Conservation (phyloP, 345 rosid genomes). For the Diplotaxis tenuifolia region DNA sequence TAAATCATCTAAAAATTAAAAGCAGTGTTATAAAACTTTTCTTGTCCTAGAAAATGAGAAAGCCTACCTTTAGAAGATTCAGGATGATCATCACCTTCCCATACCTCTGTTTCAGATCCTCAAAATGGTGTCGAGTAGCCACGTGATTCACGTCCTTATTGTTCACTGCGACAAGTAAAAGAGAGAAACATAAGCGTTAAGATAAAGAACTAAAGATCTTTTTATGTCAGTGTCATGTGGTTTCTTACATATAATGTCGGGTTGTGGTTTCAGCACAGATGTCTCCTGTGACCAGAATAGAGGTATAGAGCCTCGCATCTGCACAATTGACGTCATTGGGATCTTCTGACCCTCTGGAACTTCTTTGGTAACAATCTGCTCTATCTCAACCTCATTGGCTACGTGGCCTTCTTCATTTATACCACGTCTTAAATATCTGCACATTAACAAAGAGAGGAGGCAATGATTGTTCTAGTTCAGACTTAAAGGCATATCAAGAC, state of each 20-base stretch:
- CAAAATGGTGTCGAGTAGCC: constrained; percentile 82
- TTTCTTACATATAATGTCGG: constrained; percentile 74
- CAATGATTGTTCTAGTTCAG: background rate
- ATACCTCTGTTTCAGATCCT: constrained; percentile 74
- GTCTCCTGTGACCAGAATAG: constrained; percentile 91
- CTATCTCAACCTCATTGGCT: constrained; percentile 97
- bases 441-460: constrained; percentile 15
- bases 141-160: constrained; percentile 58
- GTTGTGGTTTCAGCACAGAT: constrained; percentile 69
- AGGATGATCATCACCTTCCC: constrained; percentile 75
- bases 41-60: background rate
- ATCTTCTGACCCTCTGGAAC: constrained; percentile 54
- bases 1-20: too few species aligned
- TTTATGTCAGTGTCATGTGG: too few species aligned
- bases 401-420: constrained; percentile 83
- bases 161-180: constrained; percentile 50
- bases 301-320: constrained; percentile 91
- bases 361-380: constrained; percentile 81
- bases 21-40: background rate
- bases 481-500: background rate
- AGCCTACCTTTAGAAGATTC: constrained; percentile 72
- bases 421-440: constrained; percentile 89
- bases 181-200: constrained; percentile 21
- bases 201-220: background rate
- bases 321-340: constrained; percentile 82